Percentiles rank a stretch among this genome's conserved stretches.
phyloP scores from a whole-genome alignment of 1,284 basidiomycete genomes.

The Heterobasidion annosum region DNA sequence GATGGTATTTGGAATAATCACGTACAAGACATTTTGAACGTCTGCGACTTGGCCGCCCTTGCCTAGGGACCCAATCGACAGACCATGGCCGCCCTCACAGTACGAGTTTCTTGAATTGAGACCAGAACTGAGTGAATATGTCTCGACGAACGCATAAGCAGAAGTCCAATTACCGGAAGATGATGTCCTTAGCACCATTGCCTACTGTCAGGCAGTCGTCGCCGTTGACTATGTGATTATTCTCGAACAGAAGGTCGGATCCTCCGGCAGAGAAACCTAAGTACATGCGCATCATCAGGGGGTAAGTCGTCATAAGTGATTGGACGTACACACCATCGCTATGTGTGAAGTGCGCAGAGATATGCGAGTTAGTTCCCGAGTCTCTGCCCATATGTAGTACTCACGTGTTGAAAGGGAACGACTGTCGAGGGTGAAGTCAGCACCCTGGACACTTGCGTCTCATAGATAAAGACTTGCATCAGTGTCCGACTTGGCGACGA shows the following conservation, averaged over 20 bases:
- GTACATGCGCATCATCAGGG: background rate
- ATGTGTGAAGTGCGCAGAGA: background rate
- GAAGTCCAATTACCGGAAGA: slow-evolving; percentile 30
- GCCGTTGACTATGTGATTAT: slow-evolving; percentile 48
- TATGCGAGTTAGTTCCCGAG: background rate
- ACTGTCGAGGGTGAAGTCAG: slow-evolving; percentile 18
- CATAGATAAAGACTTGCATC: slow-evolving; percentile 5
- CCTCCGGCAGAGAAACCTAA: slow-evolving; percentile 50
- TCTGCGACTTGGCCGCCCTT: slow-evolving; percentile 39
- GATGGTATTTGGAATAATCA: slow-evolving; percentile 3
- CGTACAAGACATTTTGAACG: slow-evolving; percentile 47
- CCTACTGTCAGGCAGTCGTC: slow-evolving; percentile 57
- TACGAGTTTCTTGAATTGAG: slow-evolving; percentile 14
- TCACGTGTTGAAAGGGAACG: slow-evolving; percentile 58
- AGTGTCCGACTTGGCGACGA: slow-evolving; percentile 39
- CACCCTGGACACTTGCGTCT: background rate
- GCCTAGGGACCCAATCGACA: slow-evolving; percentile 54
- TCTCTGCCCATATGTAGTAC: slow-evolving; percentile 8
- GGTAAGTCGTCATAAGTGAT: background rate
- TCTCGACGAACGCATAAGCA: background rate
- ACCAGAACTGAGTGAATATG: background rate
- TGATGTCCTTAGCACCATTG: slow-evolving; percentile 46
- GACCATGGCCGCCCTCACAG: slow-evolving; percentile 51
- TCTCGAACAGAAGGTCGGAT: slow-evolving; percentile 46
- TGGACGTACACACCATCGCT: background rate